A percentile compares a stretch with the other conserved stretches of the same genome.
phyloP scores from a whole-genome alignment of 192 early-diverging fungal genomes.

The Backusella australiensis region DNA sequence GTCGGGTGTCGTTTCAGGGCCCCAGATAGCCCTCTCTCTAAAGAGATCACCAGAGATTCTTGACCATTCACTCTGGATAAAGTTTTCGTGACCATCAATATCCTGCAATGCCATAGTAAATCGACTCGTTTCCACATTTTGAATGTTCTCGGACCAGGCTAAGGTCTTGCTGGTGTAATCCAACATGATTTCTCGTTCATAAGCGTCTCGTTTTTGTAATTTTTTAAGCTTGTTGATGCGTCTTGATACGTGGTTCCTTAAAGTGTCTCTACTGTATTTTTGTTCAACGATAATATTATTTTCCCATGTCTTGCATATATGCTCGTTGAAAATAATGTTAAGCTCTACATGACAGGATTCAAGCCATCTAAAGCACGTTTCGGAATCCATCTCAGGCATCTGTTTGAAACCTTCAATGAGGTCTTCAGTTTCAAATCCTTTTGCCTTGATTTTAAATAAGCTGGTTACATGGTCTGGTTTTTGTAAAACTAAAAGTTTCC shows the following conservation, averaged over 20 bases:
- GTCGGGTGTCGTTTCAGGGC: conserved; percentile 32
- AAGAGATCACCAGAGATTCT: conserved; percentile 50
- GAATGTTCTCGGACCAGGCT: conserved; percentile 53
- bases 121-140: conserved; percentile 54
- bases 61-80: conserved; percentile 60
- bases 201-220: conserved; percentile 36
- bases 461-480: conserved; percentile 44
- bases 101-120: conserved; percentile 60
- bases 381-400: conserved; percentile 56
- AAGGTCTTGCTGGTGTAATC: conserved; percentile 53
- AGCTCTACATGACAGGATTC: conserved; percentile 47
- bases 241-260: conserved; percentile 44
- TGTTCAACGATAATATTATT: conserved; percentile 46
- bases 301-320: conserved; percentile 58
- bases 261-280: conserved; percentile 47
- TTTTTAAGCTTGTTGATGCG: conserved; percentile 53
- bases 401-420: conserved; percentile 55
- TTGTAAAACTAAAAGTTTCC: conserved; percentile 60
- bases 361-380: conserved; percentile 58
- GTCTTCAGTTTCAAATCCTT: conserved; percentile 41
- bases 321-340: conserved; percentile 56
- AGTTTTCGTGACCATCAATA: conserved; percentile 53
- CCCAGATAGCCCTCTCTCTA: conserved; percentile 64
- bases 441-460: conserved; percentile 38
- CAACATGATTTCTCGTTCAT: conserved; percentile 47